phyloP scores from a whole-genome alignment of 345 rosid genomes.

The Pistacia atlantica region DNA sequence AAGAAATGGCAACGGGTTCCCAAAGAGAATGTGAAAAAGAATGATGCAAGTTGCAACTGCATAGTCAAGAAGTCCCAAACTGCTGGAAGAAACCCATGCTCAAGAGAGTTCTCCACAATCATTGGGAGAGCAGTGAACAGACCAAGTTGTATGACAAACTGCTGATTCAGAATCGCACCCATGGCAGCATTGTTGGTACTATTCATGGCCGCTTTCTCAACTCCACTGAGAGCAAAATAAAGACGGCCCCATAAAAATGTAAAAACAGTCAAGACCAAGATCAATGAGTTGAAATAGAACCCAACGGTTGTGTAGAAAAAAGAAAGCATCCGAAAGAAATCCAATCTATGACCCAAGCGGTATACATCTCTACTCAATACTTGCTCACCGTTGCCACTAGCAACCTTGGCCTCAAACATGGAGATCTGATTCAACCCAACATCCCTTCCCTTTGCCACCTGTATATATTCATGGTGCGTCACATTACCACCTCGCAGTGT shows the following conservation, averaged over 20 bases:
- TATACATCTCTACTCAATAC: conserved; percentile 87
- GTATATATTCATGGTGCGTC: conserved; percentile 90
- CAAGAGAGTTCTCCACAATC: conserved; percentile 83
- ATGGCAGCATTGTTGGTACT: conserved; percentile 57
- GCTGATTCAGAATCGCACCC: conserved; percentile 79
- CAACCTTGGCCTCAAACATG: conserved; percentile 89
- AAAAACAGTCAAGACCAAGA: conserved; percentile 71
- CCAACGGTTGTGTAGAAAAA: conserved; percentile 78
- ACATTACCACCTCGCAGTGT: conserved; percentile 92
- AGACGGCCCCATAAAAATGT: conserved; percentile 86
- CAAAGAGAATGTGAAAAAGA: conserved; percentile 84
- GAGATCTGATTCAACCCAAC: conserved; percentile 90
- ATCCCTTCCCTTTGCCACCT: conserved; percentile 93
- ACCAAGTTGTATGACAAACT: conserved; percentile 78
- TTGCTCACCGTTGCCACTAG: conserved; percentile 96
- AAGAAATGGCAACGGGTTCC: conserved; percentile 85
- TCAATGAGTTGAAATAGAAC: conserved; percentile 71
- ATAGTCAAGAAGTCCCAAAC: conserved; percentile 83
- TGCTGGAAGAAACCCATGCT: conserved; percentile 82
- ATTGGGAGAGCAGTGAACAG: conserved; percentile 85
- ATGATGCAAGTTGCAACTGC: conserved; percentile 82
- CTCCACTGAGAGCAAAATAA: conserved; percentile 85
- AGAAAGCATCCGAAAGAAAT: conserved; percentile 87
- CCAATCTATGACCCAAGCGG: conserved; percentile 84
- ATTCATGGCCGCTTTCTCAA: conserved; percentile 49